Conservation (phyloP, 345 rosid species). For the Rhodomyrtus tomentosa region DNA sequence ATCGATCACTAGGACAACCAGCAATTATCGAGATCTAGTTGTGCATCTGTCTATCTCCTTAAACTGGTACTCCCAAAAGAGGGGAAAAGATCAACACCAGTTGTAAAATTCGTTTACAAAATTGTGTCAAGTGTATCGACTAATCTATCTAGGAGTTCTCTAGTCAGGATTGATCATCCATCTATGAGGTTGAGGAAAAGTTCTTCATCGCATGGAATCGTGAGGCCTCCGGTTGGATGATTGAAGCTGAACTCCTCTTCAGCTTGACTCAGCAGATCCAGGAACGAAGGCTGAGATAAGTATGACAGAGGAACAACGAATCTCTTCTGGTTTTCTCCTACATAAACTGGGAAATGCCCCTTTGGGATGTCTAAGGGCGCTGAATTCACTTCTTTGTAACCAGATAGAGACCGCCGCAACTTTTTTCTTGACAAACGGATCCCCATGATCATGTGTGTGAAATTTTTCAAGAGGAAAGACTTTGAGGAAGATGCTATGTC, state of each 20-base stretch:
- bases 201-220: constrained; percentile 24
- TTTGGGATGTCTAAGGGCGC: constrained; percentile 3
- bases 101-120: neutral
- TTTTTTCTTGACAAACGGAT: neutral
- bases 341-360: constrained; percentile 16
- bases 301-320: constrained; percentile 13
- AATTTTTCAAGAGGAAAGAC: neutral
- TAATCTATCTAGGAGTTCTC: neutral
- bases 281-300: constrained; percentile 13
- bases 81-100: neutral
- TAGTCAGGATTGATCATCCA: neutral
- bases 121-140: neutral
- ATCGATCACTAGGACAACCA: too few species aligned
- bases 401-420: neutral
- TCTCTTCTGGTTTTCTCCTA: constrained; percentile 14
- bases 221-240: constrained; percentile 35
- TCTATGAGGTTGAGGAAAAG: constrained; percentile 7
- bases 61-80: neutral
- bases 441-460: neutral
- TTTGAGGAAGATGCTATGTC: neutral
- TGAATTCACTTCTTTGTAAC: neutral
- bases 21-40: too few species aligned
- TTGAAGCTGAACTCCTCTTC: constrained; percentile 29
- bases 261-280: constrained; percentile 13
- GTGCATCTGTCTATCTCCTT: neutral